Conservation (phyloP, 495 filamentous ascomycete genomes). For the Aspergillus funiculosus region DNA sequence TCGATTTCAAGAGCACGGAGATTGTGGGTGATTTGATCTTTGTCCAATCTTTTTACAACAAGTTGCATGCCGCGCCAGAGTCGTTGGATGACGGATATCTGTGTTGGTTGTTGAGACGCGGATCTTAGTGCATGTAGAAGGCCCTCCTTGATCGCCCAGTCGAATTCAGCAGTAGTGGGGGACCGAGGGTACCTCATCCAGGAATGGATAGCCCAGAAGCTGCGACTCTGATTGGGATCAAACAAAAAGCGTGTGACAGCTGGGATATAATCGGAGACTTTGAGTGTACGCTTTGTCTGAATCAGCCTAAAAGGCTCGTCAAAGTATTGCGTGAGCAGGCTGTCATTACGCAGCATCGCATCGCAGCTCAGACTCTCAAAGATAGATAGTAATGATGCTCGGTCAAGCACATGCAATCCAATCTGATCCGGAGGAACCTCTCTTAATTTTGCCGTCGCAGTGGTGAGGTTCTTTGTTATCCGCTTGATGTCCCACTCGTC, state of each 20-base stretch:
- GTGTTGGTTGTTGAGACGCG: slow-evolving; percentile 42
- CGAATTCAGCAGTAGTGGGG: slow-evolving; percentile 64
- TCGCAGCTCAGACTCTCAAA: slow-evolving; percentile 62
- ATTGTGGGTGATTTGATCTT: slow-evolving; percentile 68
- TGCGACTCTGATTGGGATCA: slow-evolving; percentile 51
- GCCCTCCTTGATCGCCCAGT: slow-evolving; percentile 70
- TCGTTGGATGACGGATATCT: slow-evolving; percentile 49
- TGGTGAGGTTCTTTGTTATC: slow-evolving; percentile 52
- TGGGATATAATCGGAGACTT: slow-evolving; percentile 63
- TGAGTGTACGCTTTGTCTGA: slow-evolving; percentile 65
- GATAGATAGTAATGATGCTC: slow-evolving; percentile 50
- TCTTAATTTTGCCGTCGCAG: slow-evolving; percentile 43
- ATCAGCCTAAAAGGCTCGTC: slow-evolving; percentile 71
- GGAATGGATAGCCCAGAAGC: slow-evolving; percentile 60
- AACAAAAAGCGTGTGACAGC: slow-evolving; percentile 80
- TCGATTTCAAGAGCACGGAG: slow-evolving; percentile 74
- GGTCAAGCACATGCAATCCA: slow-evolving; percentile 42
- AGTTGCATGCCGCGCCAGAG: slow-evolving; percentile 72
- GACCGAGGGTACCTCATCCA: slow-evolving; percentile 56
- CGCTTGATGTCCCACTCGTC: slow-evolving; percentile 57
- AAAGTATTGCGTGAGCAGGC: slow-evolving; percentile 54
- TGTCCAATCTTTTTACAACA: slow-evolving; percentile 64
- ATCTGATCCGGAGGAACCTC: slow-evolving; percentile 45
- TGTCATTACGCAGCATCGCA: slow-evolving; percentile 49
- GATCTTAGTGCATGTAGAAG: slow-evolving; percentile 42